phyloP scores from a whole-genome alignment of 352 stramenopile species.

The Phytophthora sp. region DNA sequence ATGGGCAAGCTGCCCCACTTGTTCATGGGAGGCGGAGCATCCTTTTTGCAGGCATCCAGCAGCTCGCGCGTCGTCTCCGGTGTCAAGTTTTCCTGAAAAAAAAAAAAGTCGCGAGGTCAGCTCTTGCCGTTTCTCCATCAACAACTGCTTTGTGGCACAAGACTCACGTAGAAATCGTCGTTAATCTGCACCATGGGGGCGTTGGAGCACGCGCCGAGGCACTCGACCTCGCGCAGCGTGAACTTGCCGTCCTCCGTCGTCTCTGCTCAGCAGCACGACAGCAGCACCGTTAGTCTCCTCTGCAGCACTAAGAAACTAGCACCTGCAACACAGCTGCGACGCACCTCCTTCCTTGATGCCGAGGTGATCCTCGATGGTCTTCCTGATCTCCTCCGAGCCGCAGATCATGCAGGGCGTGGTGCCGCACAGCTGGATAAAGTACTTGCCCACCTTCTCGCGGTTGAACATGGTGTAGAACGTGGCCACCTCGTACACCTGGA shows the following conservation, averaged over 20 bases:
- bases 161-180: conserved; percentile 94
- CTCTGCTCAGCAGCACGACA: conserved; percentile 44
- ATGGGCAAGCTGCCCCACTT: conserved; percentile 99
- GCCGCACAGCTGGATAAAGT: conserved; percentile 97
- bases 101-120: conserved; percentile 12
- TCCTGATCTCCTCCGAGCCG: conserved; percentile 99
- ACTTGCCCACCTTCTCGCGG: conserved; percentile 94
- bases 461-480: conserved; percentile 99
- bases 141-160: background rate
- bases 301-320: background rate
- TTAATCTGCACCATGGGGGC: conserved; percentile 99
- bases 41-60: conserved; percentile 96
- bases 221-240: conserved; percentile 99
- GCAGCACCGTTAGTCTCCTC: background rate
- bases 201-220: conserved; percentile 98
- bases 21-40: conserved; percentile 93
- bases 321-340: conserved; percentile 2
- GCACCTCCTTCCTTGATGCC: conserved; percentile 96
- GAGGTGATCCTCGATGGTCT: conserved; percentile 97
- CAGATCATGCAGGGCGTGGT: conserved; percentile 99
- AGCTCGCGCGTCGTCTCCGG: conserved; percentile 97
- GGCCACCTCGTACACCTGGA: conserved; percentile 99
- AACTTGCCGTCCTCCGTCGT: conserved; percentile 82
- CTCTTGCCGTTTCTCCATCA: background rate
- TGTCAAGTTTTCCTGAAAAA: conserved; percentile 97